phyloP scores from a whole-genome alignment of 257 asterid species.

The Solanum phureja region DNA sequence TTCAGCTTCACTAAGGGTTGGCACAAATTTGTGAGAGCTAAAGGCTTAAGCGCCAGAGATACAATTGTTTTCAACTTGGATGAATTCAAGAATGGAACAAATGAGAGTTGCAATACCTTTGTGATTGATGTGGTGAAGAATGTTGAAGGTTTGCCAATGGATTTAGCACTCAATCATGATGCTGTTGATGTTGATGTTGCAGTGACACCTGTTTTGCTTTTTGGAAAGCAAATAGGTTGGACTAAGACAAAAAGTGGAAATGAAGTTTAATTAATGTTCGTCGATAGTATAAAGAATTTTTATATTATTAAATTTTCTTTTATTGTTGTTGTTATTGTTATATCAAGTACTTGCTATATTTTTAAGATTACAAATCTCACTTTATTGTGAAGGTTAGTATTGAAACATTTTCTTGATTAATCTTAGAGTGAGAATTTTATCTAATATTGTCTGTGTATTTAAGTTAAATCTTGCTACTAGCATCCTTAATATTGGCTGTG shows the following conservation, averaged over 20 bases:
- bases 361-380: not conserved
- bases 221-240: not conserved
- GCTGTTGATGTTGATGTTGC: not conserved
- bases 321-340: not conserved
- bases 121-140: constrained; percentile 34
- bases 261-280: not conserved
- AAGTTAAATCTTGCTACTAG: not conserved
- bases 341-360: too few species aligned
- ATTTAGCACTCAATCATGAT: not conserved
- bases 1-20: constrained; percentile 70
- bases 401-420: not conserved
- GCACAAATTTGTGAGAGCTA: constrained; percentile 48
- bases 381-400: not conserved
- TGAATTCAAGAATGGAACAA: constrained; percentile 16
- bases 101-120: constrained; percentile 9
- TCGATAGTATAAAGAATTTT: not conserved
- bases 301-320: not conserved
- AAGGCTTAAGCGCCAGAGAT: constrained; percentile 37
- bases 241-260: not conserved
- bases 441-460: not conserved
- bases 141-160: not conserved
- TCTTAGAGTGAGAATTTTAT: not conserved
- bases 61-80: constrained; percentile 34
- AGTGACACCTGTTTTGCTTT: not conserved
- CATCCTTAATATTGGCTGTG: too few species aligned